Percentiles rank a stretch among this genome's conserved stretches.
phyloP scores from a whole-genome alignment of 495 filamentous ascomycete species.

The Penicillium psychrofluorescens region DNA sequence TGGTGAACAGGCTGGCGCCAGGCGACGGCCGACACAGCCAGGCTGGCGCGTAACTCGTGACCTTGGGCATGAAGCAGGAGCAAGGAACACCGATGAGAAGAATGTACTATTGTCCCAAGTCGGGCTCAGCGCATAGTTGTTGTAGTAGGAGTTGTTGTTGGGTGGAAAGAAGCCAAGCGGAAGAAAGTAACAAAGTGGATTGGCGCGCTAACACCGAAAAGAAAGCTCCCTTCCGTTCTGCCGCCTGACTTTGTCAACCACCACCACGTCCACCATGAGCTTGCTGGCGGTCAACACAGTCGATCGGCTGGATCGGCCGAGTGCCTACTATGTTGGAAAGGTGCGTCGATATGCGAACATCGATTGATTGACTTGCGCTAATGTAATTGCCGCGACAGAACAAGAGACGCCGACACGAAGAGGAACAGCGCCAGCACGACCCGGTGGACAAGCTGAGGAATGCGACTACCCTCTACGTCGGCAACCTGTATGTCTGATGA shows the following conservation, averaged over 20 bases:
- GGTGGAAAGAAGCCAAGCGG: background rate
- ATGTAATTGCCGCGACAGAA: conserved; percentile 39
- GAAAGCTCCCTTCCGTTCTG: conserved; percentile 22
- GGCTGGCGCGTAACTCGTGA: conserved; percentile 70
- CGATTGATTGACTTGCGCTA: too few relatives aligned
- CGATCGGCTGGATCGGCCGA: conserved; percentile 80
- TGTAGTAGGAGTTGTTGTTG: background rate
- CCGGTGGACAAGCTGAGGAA: conserved; percentile 69
- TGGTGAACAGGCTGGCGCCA: conserved; percentile 64
- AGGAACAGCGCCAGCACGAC: conserved; percentile 50
- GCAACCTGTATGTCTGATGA: conserved; percentile 69
- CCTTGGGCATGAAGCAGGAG: conserved; percentile 57
- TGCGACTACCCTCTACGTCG: conserved; percentile 93
- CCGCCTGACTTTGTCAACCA: conserved; percentile 4
- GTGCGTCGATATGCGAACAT: conserved; percentile 33
- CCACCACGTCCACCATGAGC: conserved; percentile 11
- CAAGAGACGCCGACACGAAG: conserved; percentile 52
- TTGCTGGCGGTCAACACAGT: conserved; percentile 50
- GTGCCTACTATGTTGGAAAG: conserved; percentile 76
- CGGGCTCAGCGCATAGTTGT: too few relatives aligned
- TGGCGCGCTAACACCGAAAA: conserved; percentile 18
- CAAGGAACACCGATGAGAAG: background rate
- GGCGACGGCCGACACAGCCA: conserved; percentile 74
- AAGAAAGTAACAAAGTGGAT: conserved; percentile 10
- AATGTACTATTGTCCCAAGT: background rate